phyloP scores from a whole-genome alignment of 1,284 basidiomycete genomes.

The Cutaneotrichosporon sp. region DNA sequence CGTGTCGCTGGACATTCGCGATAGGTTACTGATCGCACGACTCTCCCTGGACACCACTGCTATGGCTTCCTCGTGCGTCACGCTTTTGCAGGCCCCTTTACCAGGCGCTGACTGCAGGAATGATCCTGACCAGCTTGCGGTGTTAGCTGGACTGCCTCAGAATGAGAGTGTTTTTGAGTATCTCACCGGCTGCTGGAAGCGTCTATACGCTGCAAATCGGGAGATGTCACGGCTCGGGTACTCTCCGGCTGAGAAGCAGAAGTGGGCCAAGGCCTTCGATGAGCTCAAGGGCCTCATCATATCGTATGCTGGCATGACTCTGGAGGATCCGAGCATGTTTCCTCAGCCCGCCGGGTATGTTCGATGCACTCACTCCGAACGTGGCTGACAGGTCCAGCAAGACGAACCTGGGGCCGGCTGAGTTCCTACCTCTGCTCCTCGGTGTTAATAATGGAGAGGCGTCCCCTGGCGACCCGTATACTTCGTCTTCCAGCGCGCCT shows the following conservation, averaged over 20 bases:
- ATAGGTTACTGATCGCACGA: constrained; percentile 74
- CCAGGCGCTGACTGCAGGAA: constrained; percentile 50
- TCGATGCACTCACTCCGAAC: background rate
- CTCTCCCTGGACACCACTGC: constrained; percentile 72
- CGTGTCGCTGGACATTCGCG: constrained; percentile 24
- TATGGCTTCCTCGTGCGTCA: constrained; percentile 53
- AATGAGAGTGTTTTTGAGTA: constrained; percentile 86
- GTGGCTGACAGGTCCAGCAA: constrained; percentile 45
- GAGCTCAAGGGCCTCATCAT: constrained; percentile 74
- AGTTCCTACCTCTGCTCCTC: constrained; percentile 72
- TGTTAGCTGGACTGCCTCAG: constrained; percentile 54
- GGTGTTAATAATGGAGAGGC: constrained; percentile 53
- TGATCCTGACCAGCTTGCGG: constrained; percentile 66
- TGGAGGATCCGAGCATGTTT: constrained; percentile 90
- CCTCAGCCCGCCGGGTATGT: constrained; percentile 72
- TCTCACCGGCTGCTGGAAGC: constrained; percentile 84
- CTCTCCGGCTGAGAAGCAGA: constrained; percentile 58
- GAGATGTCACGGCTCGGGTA: constrained; percentile 63
- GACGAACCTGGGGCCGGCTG: constrained; percentile 64
- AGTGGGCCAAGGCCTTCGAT: constrained; percentile 61
- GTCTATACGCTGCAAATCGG: constrained; percentile 59
- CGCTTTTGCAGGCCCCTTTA: background rate
- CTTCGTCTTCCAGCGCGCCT: constrained; percentile 28
- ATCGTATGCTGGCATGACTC: constrained; percentile 80
- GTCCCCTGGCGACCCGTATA: constrained; percentile 55